A percentile compares a stretch with the other conserved stretches of the same genome.
Conservation (phyloP, 805 yeast species). For the Candida tibetensis region DNA sequence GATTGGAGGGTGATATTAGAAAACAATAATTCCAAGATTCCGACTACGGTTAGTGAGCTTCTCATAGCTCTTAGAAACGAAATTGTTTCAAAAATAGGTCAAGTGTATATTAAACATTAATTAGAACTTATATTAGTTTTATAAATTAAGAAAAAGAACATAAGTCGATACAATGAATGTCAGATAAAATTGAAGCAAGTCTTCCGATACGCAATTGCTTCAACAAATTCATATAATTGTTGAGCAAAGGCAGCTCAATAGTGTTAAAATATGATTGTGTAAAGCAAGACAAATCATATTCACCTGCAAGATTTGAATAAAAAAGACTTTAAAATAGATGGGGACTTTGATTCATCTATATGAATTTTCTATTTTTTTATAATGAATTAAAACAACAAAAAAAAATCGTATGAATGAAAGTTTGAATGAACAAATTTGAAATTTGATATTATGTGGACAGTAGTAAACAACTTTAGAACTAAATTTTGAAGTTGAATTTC, state of each 20-base stretch:
- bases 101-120: slow-evolving; percentile 27
- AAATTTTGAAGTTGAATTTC: neutral
- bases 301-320: neutral
- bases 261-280: too few species aligned
- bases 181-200: neutral
- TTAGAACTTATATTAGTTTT: slow-evolving; percentile 2
- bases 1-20: slow-evolving; percentile 37
- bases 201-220: too few species aligned
- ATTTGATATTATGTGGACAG: neutral
- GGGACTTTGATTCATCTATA: neutral
- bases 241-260: too few species aligned
- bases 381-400: neutral
- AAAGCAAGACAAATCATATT: too few species aligned
- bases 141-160: neutral
- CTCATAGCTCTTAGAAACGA: slow-evolving; percentile 28
- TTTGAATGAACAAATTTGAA: neutral
- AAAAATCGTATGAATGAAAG: neutral
- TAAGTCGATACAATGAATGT: neutral
- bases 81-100: slow-evolving; percentile 32
- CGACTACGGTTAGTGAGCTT: slow-evolving; percentile 24
- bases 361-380: neutral
- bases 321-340: neutral
- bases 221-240: too few species aligned
- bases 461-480: neutral
- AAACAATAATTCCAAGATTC: slow-evolving; percentile 16